These are phyloP conservation scores for Mucor lusitanicus DNA, from an alignment of 371 early-diverging fungal species.

Conservation along the genomic window DNA sequence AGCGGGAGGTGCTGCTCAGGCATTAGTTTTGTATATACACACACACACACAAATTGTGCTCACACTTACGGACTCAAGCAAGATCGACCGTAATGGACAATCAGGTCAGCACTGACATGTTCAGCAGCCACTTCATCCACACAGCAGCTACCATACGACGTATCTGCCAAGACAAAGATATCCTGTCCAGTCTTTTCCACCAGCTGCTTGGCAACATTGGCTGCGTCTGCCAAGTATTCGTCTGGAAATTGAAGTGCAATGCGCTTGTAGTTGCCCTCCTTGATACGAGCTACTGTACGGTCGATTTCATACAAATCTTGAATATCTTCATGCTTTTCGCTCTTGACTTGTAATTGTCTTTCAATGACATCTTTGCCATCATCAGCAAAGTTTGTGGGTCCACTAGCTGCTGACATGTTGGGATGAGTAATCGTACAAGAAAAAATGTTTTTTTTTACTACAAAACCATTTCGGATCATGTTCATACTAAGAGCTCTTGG, in stretches of 20 bases:
- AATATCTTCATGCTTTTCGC: conserved; percentile 39
- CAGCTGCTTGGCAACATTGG: conserved; percentile 60
- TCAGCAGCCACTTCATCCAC: conserved; percentile 95
- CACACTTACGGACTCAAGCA: conserved; percentile 80
- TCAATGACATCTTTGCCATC: conserved; percentile 67
- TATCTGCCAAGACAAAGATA: conserved; percentile 87
- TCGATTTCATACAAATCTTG: conserved; percentile 67
- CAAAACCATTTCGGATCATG: not conserved
- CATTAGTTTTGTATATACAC: not conserved
- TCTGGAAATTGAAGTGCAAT: conserved; percentile 95
- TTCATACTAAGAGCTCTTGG: not conserved
- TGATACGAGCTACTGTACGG: conserved; percentile 59
- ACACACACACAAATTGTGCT: too few species aligned
- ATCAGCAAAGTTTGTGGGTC: conserved; percentile 67
- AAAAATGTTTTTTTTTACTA: not conserved
- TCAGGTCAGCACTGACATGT: conserved; percentile 80
- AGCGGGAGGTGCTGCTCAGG: conserved; percentile 62
- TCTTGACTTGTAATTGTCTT: conserved; percentile 52
- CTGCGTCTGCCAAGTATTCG: conserved; percentile 74
- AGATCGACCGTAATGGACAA: conserved; percentile 92
- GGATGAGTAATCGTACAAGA: not conserved
- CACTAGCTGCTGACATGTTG: conserved; percentile 30
- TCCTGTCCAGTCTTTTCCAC: conserved; percentile 43
- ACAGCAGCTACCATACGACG: conserved; percentile 96
- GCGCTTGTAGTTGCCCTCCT: conserved; percentile 51